Base-by-base conservation (phyloP, 106 monocot species). In the Narthecium ossifragum region DNA sequence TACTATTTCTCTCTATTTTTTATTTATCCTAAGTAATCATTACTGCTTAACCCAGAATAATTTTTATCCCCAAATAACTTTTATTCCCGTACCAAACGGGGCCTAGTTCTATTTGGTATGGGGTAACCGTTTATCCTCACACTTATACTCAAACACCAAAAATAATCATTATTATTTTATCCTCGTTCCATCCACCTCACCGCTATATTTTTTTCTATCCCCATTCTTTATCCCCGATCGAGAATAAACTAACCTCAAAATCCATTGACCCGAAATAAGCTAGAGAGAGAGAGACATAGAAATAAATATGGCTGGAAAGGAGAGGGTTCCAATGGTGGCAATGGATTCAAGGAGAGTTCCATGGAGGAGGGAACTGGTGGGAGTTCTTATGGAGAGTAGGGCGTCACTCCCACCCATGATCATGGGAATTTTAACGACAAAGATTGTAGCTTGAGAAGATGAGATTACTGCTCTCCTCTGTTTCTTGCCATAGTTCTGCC, bases 361-460 rank as follows among this genome's bases (percentile, higher is more conserved):
- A 47, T 76, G 73, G 76, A 77, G 54, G 76, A 82, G 43, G 76
- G 81, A 13, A 10, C 0, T 31, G 30, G 6, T 65, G 54, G 12
- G 3, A 46, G 28, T 36, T 26, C 15, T 2, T 32, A 6, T 15
- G 29, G 20, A 13, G 63, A 56, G 18, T 56, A 46, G 30, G 22
- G 26, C 26, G 30, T 17, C 22, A 26, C 9, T 34, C 25, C 49
- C 0, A 60, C 11, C 34, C 57, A 41, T 15, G 60, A 36, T n/a
- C 45, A 32, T 18, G 37, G 18, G 6, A 27, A 5, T 20, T 59
- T 63, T 30, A 24, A 46, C 15, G 20, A 34, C 26, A 34, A 45
- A 9, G 53, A 24, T 8, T 56, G 46, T 34, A 53, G 63, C 18
- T 12, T 43, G 30, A 84, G 45, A 84, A 84, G 84, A 79, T 72